These are phyloP conservation scores for Lunularia cruciata DNA, from an alignment of 225 moss, liverwort and hornwort genomes.

Conservation along the genomic window DNA sequence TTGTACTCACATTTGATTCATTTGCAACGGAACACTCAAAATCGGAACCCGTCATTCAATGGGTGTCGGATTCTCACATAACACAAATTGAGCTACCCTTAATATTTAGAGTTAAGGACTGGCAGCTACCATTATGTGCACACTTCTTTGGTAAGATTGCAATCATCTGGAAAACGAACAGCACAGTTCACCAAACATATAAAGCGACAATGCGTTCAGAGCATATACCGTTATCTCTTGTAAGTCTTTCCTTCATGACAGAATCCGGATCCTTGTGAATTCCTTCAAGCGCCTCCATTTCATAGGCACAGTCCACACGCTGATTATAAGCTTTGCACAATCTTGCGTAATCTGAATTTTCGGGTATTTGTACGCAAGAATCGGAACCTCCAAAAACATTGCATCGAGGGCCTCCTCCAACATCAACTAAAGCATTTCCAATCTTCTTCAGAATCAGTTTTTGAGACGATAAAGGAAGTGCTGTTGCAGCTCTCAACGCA, in stretches of 20 bases:
- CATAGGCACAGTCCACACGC: conserved; percentile 85
- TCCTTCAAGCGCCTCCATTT: conserved; percentile 76
- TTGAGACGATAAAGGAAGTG: conserved; percentile 41
- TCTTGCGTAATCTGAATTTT: conserved; percentile 72
- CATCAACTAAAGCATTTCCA: conserved; percentile 56
- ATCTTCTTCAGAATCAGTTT: conserved; percentile 64
- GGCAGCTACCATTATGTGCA: no score
- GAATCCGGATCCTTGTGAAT: conserved; percentile 76
- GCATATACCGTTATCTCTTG: conserved; percentile 41
- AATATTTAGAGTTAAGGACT: no score
- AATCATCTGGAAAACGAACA: no score
- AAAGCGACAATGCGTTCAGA: background rate
- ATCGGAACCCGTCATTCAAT: no score
- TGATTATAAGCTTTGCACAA: conserved; percentile 59
- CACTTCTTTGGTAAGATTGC: no score
- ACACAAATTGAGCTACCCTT: no score
- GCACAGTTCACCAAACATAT: no score
- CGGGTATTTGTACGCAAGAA: conserved; percentile 69
- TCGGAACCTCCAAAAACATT: conserved; percentile 81
- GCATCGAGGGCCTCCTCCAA: conserved; percentile 64
- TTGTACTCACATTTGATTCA: no score
- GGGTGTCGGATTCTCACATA: no score
- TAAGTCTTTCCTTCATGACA: conserved; percentile 59
- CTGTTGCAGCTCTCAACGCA: conserved; percentile 35
- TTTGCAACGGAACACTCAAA: no score